Evolutionary conservation across 495 filamentous ascomycete species (phyloP).

Genomic region (Talaromyces proteolyticus): DNA sequence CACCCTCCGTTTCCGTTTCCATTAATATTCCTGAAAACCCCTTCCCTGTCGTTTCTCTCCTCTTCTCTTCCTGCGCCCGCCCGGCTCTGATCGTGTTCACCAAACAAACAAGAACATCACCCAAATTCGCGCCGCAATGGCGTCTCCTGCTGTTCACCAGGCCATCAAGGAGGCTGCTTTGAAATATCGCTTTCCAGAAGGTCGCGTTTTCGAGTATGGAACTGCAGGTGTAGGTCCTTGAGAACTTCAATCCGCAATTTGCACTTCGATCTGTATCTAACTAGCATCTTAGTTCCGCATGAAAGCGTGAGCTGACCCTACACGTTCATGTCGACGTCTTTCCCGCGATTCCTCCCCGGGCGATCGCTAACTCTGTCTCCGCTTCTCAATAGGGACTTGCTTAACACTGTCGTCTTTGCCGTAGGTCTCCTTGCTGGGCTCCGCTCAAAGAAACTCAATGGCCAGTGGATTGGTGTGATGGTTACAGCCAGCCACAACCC

Average conservation of each 20-base stretch:
- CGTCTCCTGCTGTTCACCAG: conserved; percentile 37
- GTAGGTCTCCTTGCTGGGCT: conserved; percentile 85
- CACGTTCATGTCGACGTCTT: background rate
- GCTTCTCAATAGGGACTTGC: conserved; percentile 34
- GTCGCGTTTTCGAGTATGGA: conserved; percentile 79
- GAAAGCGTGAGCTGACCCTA: conserved; percentile 56
- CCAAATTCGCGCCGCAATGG: conserved; percentile 30
- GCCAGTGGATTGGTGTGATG: conserved; percentile 95
- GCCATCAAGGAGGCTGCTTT: conserved; percentile 37
- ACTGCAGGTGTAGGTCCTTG: conserved; percentile 74
- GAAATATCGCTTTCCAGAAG: conserved; percentile 60
- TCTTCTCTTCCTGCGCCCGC: background rate
- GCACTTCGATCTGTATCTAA: too few relatives aligned
- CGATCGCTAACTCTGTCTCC: conserved; percentile 9
- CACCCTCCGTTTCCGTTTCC: too few relatives aligned
- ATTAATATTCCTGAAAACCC: too few relatives aligned
- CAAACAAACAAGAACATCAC: background rate
- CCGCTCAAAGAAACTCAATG: conserved; percentile 82
- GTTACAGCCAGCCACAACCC: conserved; percentile 98
- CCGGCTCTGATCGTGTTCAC: background rate
- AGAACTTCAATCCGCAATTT: too few relatives aligned
- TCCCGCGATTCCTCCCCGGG: background rate
- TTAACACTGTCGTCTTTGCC: conserved; percentile 87
- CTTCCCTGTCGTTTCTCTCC: too few relatives aligned
- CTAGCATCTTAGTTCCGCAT: conserved; percentile 64